These are phyloP conservation scores for Cymodocea nodosa DNA, from an alignment of 116 monocot species.

Conservation along the genomic window DNA sequence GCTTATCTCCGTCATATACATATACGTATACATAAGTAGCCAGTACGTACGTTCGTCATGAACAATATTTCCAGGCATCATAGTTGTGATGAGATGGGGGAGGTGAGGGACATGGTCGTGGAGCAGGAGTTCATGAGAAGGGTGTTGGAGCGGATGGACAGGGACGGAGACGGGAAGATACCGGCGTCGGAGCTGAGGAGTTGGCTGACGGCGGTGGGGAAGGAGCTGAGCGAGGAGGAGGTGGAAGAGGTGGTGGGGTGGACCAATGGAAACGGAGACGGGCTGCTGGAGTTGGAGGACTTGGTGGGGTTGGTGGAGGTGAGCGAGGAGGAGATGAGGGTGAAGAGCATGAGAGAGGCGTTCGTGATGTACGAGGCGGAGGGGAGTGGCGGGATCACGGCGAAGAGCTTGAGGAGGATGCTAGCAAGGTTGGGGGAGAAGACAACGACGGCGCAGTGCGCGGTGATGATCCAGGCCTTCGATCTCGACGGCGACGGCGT, in stretches of 20 bases:
- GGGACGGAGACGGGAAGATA: slow-evolving; percentile 44
- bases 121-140: slow-evolving; percentile 5
- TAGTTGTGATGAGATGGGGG: no score
- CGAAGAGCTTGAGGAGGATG: slow-evolving; percentile 30
- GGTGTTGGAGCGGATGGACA: slow-evolving; percentile 29
- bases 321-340: slow-evolving; percentile 10
- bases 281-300: slow-evolving; percentile 26
- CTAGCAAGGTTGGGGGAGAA: slow-evolving; percentile 24
- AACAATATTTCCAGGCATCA: no score
- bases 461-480: slow-evolving; percentile 30
- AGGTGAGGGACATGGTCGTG: no score
- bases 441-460: slow-evolving; percentile 25
- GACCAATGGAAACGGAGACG: slow-evolving; percentile 39
- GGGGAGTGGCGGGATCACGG: slow-evolving; percentile 21
- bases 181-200: slow-evolving; percentile 29
- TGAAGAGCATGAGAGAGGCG: slow-evolving; percentile 19
- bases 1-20: no score
- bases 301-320: slow-evolving; percentile 22
- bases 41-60: no score
- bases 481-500: slow-evolving; percentile 57
- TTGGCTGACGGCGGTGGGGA: slow-evolving; percentile 19
- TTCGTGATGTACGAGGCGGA: slow-evolving; percentile 24
- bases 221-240: slow-evolving; percentile 28
- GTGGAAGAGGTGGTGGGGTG: slow-evolving; percentile 13
- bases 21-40: no score